These are phyloP conservation scores for Termitomyces sp. DNA, from an alignment of 768 basidiomycete species.

Conservation along the genomic window DNA sequence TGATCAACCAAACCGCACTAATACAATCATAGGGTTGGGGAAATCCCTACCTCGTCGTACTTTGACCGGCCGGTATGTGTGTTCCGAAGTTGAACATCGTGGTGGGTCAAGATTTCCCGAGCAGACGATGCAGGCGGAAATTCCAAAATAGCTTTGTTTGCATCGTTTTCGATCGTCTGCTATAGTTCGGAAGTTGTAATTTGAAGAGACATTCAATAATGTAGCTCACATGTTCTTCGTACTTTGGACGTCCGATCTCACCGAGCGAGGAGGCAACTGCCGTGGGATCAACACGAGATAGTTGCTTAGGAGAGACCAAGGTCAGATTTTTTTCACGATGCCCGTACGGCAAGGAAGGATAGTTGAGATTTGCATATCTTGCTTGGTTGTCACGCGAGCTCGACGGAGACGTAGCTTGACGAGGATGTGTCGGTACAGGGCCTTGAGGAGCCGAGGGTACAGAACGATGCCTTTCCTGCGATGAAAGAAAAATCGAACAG, in stretches of 20 bases:
- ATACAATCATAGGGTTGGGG: not conserved
- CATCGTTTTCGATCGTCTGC: not conserved
- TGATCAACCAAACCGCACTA: not conserved
- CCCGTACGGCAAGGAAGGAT: constrained; percentile 11
- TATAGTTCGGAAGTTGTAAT: not conserved
- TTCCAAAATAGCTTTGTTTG: no score
- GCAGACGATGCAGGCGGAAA: not conserved
- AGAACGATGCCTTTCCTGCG: not conserved
- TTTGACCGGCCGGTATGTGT: not conserved
- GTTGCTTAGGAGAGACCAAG: constrained; percentile 7
- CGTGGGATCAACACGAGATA: constrained; percentile 8
- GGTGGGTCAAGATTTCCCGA: not conserved
- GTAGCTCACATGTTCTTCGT: not conserved
- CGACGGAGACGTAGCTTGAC: not conserved
- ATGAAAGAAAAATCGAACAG: not conserved
- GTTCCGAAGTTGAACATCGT: not conserved
- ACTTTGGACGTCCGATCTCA: not conserved
- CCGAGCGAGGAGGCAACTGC: not conserved
- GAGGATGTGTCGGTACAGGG: constrained; percentile 1
- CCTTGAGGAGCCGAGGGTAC: not conserved
- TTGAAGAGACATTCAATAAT: not conserved
- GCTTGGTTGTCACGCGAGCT: constrained; percentile 9
- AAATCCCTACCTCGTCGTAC: not conserved
- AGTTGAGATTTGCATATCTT: not conserved
- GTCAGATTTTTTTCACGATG: constrained; percentile 18